Conservation (phyloP, 352 stramenopile species). For the Globisporangium sylvaticum region DNA sequence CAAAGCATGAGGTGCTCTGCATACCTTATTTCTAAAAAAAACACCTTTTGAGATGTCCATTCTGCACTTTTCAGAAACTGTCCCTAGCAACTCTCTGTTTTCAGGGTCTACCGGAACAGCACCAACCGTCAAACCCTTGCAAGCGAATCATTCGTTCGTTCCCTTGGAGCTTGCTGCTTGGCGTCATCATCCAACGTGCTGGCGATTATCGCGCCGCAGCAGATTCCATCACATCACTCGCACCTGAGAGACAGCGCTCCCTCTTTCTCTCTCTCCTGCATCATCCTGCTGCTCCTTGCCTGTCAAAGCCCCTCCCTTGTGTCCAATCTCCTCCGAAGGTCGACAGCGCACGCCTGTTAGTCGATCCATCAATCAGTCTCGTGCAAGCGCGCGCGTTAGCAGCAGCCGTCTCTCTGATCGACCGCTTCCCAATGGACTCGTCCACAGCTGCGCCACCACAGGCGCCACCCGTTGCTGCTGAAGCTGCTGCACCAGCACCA, state of each 20-base stretch:
- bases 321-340: neutral
- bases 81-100: neutral
- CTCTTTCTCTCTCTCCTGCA: neutral
- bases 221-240: neutral
- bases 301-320: neutral
- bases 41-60: neutral
- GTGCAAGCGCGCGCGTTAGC: neutral
- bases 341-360: neutral
- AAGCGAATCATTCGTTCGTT: neutral
- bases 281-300: neutral
- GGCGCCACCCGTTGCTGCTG: neutral
- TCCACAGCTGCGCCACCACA: neutral
- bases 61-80: neutral
- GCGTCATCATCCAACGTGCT: neutral
- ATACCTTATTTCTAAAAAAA: neutral
- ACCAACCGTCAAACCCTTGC: neutral
- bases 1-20: no score
- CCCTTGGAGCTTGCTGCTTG: neutral
- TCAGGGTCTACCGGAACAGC: neutral
- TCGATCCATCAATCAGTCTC: neutral
- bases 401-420: neutral
- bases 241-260: neutral
- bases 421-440: neutral
- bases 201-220: neutral
- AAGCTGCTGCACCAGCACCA: neutral